These are phyloP conservation scores for Dimargaris verticillata DNA, from an alignment of 192 early-diverging fungal genomes.

Conservation along the genomic window DNA sequence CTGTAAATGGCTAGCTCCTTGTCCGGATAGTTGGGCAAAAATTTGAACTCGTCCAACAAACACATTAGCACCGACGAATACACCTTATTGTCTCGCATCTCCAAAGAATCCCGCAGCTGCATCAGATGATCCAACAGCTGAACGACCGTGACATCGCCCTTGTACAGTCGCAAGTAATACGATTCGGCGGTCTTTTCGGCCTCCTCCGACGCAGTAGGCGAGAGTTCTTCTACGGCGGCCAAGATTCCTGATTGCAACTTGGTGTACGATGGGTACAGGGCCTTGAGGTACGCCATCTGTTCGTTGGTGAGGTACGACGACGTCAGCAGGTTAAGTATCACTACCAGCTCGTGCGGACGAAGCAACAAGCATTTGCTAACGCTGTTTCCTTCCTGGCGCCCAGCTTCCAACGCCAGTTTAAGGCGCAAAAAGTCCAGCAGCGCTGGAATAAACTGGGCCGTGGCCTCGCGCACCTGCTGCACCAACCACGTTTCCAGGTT, in stretches of 20 bases:
- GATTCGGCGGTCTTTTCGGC: slow-evolving; percentile 30
- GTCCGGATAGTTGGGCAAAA: slow-evolving; percentile 87
- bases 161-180: slow-evolving; percentile 28
- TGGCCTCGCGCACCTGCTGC: slow-evolving; percentile 23
- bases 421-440: slow-evolving; percentile 28
- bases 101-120: slow-evolving; percentile 59
- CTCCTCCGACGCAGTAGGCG: slow-evolving; percentile 9
- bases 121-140: slow-evolving; percentile 73
- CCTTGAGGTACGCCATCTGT: slow-evolving; percentile 31
- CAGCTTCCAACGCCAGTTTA: slow-evolving; percentile 29
- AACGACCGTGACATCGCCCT: slow-evolving; percentile 46
- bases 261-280: slow-evolving; percentile 26
- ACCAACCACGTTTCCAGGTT: slow-evolving; percentile 30
- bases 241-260: slow-evolving; percentile 24
- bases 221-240: slow-evolving; percentile 20
- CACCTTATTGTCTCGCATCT: slow-evolving; percentile 58
- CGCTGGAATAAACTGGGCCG: slow-evolving; percentile 25
- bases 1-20: slow-evolving; percentile 79
- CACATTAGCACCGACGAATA: slow-evolving; percentile 84
- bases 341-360: slow-evolving; percentile 19
- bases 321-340: slow-evolving; percentile 24
- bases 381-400: slow-evolving; percentile 21
- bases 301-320: slow-evolving; percentile 24
- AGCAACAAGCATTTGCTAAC: slow-evolving; percentile 1
- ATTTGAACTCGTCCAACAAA: slow-evolving; percentile 91